phyloP scores from a whole-genome alignment of 1,139 yeast genomes.

The Sugiyamaella novakii region DNA sequence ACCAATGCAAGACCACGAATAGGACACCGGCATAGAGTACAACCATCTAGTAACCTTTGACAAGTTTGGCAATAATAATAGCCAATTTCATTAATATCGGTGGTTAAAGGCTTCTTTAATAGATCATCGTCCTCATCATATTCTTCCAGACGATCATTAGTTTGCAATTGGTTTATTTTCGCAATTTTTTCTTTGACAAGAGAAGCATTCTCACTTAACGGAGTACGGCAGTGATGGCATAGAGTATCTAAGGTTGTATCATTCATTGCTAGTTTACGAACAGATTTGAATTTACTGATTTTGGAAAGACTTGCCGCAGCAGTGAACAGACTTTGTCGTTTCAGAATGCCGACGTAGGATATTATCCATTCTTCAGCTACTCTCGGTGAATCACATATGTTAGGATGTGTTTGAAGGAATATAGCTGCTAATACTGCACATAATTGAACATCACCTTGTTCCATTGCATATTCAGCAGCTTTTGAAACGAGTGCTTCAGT shows the following conservation, averaged over 20 bases:
- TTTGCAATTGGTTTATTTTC: neutral
- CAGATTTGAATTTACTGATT: slow-evolving; percentile 46
- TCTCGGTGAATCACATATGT: slow-evolving; percentile 30
- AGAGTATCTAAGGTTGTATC: slow-evolving; percentile 63
- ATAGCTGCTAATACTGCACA: slow-evolving; percentile 62
- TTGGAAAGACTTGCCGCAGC: slow-evolving; percentile 62
- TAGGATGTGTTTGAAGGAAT: slow-evolving; percentile 51
- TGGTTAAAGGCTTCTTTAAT: neutral
- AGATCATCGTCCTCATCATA: slow-evolving; percentile 14
- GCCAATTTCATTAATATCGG: slow-evolving; percentile 48
- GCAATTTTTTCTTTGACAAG: slow-evolving; percentile 24
- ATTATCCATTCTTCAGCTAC: slow-evolving; percentile 49
- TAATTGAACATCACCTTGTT: slow-evolving; percentile 67
- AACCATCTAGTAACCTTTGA: slow-evolving; percentile 58
- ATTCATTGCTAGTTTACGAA: slow-evolving; percentile 52
- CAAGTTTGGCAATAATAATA: slow-evolving; percentile 88
- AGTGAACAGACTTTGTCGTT: slow-evolving; percentile 55
- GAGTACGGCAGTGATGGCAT: slow-evolving; percentile 67
- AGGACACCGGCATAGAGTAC: slow-evolving; percentile 81
- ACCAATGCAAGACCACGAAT: slow-evolving; percentile 71
- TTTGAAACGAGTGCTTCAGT: slow-evolving; percentile 49
- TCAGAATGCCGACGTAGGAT: slow-evolving; percentile 59
- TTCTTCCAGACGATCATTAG: slow-evolving; percentile 24
- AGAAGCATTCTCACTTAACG: slow-evolving; percentile 62
- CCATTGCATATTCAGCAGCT: slow-evolving; percentile 56